These are phyloP conservation scores for Phytophthora pistaciae DNA, from an alignment of 352 stramenopile genomes.

Conservation along the genomic window DNA sequence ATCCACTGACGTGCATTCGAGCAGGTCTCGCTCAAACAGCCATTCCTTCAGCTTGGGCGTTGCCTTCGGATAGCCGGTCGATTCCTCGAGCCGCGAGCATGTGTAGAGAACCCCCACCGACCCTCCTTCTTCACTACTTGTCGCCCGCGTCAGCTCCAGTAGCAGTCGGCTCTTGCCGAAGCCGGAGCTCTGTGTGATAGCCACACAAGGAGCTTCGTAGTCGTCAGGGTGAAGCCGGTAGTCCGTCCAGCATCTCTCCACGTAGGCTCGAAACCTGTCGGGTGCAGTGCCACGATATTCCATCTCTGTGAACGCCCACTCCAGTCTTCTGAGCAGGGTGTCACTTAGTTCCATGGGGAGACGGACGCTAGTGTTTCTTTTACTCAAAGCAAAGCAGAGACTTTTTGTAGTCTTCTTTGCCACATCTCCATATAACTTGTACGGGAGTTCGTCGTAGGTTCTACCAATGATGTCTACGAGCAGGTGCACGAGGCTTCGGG, in stretches of 20 bases:
- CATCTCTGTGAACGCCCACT: not conserved
- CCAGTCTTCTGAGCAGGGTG: too few relatives aligned
- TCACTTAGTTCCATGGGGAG: too few relatives aligned
- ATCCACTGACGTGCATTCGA: too few relatives aligned
- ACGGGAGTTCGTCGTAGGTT: too few relatives aligned
- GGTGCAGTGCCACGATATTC: not conserved
- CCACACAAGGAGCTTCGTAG: not conserved
- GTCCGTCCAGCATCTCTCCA: not conserved
- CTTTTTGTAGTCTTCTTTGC: too few relatives aligned
- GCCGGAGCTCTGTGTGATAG: not conserved
- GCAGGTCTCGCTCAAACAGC: not conserved
- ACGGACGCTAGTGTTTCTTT: too few relatives aligned
- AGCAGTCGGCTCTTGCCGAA: conserved; percentile 2
- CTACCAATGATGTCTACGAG: too few relatives aligned
- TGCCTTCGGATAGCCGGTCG: not conserved
- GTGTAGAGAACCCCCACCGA: not conserved
- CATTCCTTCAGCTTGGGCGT: not conserved
- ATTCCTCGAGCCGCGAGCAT: not conserved
- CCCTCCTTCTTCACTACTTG: not conserved
- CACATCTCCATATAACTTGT: too few relatives aligned
- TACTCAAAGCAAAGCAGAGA: too few relatives aligned
- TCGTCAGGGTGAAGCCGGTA: not conserved
- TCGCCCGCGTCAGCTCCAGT: not conserved
- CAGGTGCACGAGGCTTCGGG: too few relatives aligned
- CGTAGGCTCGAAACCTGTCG: not conserved